Percentiles rank a stretch among this genome's conserved stretches.
phyloP scores from a whole-genome alignment of 768 basidiomycete species.

The Pulveroboletus sp. region DNA sequence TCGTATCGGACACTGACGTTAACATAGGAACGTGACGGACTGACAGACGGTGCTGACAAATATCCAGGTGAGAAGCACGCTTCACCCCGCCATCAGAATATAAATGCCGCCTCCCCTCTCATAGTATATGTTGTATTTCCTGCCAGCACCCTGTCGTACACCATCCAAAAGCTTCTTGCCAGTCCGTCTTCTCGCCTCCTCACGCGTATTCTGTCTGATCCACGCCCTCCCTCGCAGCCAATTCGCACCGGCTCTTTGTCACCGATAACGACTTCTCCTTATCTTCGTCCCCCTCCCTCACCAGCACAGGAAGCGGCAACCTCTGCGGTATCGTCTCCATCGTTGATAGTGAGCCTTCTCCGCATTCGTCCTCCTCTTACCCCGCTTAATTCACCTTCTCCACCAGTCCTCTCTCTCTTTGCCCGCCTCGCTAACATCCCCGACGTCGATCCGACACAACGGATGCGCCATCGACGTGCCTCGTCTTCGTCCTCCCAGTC shows the following conservation, averaged over 20 bases:
- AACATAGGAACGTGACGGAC: conserved; percentile 62
- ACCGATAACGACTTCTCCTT: conserved; percentile 52
- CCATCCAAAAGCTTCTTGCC: conserved; percentile 77
- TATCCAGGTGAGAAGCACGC: conserved; percentile 55
- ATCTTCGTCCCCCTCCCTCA: conserved; percentile 46
- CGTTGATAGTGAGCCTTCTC: conserved; percentile 61
- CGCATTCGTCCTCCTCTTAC: background rate
- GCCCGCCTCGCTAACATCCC: conserved; percentile 70
- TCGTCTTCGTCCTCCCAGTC: conserved; percentile 66
- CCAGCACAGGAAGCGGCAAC: conserved; percentile 36
- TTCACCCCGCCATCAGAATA: background rate
- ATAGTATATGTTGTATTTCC: conserved; percentile 74
- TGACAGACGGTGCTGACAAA: conserved; percentile 72
- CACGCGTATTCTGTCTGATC: conserved; percentile 3
- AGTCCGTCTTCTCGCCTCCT: conserved; percentile 45
- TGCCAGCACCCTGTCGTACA: conserved; percentile 59
- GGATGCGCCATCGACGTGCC: conserved; percentile 76
- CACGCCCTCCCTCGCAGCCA: conserved; percentile 44
- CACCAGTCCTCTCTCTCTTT: conserved; percentile 70
- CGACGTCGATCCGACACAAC: conserved; percentile 71
- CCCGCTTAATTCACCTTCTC: background rate
- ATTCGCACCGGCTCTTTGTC: conserved; percentile 76
- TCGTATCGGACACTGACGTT: conserved; percentile 2
- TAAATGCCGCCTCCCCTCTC: background rate
- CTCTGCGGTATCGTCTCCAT: conserved; percentile 77